A percentile compares a stretch with the other conserved stretches of the same genome.
Conservation (phyloP, 345 rosid species). For the Populus ilicifolia region DNA sequence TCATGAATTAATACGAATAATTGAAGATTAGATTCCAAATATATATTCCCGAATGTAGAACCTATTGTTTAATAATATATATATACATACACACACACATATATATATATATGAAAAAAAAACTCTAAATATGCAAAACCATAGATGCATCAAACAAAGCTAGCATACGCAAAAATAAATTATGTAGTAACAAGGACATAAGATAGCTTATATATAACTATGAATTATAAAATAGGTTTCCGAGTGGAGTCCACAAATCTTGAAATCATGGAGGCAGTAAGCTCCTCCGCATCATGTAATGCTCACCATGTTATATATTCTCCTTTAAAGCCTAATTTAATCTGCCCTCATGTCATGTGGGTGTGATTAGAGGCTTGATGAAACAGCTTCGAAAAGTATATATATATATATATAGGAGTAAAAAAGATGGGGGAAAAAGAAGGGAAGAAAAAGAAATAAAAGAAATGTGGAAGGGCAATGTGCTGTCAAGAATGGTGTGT, state of each 20-base stretch:
- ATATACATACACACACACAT: too few relatives aligned
- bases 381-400: neutral
- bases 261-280: neutral
- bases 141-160: neutral
- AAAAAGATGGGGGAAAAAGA: neutral
- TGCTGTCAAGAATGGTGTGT: neutral
- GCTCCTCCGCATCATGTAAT: neutral
- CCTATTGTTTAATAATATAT: neutral
- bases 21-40: too few relatives aligned
- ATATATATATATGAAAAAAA: too few relatives aligned
- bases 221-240: neutral
- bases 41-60: too few relatives aligned
- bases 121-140: too few relatives aligned
- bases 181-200: neutral
- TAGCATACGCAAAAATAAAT: neutral
- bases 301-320: neutral
- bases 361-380: neutral
- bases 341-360: slow-evolving; percentile 3
- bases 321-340: neutral
- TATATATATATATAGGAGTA: neutral
- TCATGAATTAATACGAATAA: neutral
- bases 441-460: neutral
- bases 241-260: neutral
- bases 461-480: neutral
- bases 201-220: neutral